Base-by-base conservation (phyloP, 2,329 filamentous ascomycete genomes). In the Neofusicoccum cordaticola region DNA sequence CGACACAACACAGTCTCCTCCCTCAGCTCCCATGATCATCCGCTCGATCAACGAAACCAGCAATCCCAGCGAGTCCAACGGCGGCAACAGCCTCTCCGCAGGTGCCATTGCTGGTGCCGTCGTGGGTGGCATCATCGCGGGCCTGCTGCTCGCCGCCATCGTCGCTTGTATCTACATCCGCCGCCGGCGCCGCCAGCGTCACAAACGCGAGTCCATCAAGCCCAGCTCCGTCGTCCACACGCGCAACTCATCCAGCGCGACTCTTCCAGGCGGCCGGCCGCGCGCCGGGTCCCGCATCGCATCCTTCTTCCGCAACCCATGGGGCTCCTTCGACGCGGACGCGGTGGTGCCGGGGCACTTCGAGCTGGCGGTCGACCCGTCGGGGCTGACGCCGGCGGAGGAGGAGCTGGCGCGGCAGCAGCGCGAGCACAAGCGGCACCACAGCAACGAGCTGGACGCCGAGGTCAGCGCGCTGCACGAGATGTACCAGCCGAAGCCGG, bases 31-130 rank as follows among this genome's bases (percentile, higher is more conserved):
- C 34, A 51, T 31, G 7, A 34, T 60, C 37, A 34, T 64, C 31
- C 42, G 7, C 19, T 27, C 11, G 3, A 15, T 19, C 42, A 48
- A 35, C 42, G 7, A 15, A 11, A 35, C 44, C 44, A 9, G 15
- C 15, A 8, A 17, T 19, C 7, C 31, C 13, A n/a, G 2, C 41
- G 9, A 8, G 12, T n/a, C 39, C 41, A 11, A 37, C 12, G 35
- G 2, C 8, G 15, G 17, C 3, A 12, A n/a, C 37, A 69, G 66
- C 5, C 68, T 77, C 22, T 66, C 71, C 5, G 58, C 69, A 6
- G 75, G 73, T 7, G 72, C 74, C 2, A 71, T 77, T 9, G 73
- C 71, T 15, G 75, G 75, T 1, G 73, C 74, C 1, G 74, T 75
- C 9, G 67, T 73, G 2, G 75, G 71, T n/a, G 48, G 47, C 27